Evolutionary conservation across 1,139 yeast species (phyloP).

Genomic region (Saccharomycopsis hybrid): DNA sequence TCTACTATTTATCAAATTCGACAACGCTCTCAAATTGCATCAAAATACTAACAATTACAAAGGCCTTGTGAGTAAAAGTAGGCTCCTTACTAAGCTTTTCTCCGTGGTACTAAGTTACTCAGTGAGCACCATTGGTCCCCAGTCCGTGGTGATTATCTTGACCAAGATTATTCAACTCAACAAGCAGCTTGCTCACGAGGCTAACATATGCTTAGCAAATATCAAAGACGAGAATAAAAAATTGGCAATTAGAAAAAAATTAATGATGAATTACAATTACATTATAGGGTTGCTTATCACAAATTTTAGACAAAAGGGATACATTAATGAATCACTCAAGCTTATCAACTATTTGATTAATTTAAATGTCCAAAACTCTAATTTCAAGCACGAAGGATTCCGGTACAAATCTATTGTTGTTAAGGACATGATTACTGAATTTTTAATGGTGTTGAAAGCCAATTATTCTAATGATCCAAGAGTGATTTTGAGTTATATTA

Average conservation of each 20-base stretch:
- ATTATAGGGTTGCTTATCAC: conserved; percentile 11
- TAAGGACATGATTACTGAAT: conserved; percentile 17
- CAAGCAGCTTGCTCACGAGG: conserved; percentile 1
- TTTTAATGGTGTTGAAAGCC: conserved; percentile 8
- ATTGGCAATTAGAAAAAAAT: not conserved
- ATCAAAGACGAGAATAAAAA: not conserved
- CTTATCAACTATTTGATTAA: conserved; percentile 24
- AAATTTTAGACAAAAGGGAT: conserved; percentile 14
- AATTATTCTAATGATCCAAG: conserved; percentile 16
- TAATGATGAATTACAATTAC: conserved; percentile 13
- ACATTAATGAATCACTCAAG: conserved; percentile 10
- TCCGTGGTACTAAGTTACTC: not conserved
- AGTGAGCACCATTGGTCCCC: not conserved
- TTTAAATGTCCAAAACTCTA: conserved; percentile 28
- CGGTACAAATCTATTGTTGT: conserved; percentile 3
- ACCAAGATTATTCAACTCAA: conserved; percentile 5
- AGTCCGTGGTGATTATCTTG: conserved; percentile 5
- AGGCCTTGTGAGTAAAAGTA: not conserved
- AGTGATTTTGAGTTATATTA: conserved; percentile 15
- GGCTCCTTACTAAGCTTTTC: conserved; percentile 2
- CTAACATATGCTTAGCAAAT: not conserved
- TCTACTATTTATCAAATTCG: too few species aligned
- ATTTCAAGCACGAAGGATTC: conserved; percentile 24
- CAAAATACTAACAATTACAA: conserved; percentile 1
- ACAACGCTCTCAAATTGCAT: too few species aligned